These are phyloP conservation scores for Brachypodium distachyon DNA, from an alignment of 202 grass and related monocot species.

Conservation along the genomic window DNA sequence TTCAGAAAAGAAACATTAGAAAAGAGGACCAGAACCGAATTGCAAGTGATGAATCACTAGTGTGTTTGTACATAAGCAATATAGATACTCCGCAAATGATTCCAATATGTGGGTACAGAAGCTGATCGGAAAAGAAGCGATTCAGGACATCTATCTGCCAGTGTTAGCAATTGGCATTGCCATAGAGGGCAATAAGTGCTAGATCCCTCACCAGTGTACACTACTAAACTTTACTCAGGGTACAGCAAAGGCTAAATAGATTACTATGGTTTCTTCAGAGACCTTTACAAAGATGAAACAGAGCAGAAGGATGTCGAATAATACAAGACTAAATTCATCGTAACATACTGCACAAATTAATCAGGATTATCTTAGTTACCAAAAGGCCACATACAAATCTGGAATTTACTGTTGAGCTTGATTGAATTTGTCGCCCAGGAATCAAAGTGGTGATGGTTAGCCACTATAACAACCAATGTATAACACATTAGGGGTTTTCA, in stretches of 20 bases:
- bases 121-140: background rate
- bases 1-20: constrained; percentile 10
- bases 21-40: background rate
- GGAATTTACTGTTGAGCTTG: background rate
- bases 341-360: background rate
- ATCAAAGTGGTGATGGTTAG: background rate
- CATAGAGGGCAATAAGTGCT: background rate
- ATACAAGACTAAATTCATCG: background rate
- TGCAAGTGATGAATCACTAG: background rate
- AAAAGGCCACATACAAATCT: background rate
- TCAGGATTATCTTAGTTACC: background rate
- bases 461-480: background rate
- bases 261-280: background rate
- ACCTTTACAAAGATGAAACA: background rate
- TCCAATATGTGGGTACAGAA: background rate
- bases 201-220: background rate
- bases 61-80: background rate
- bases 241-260: background rate
- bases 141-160: background rate
- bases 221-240: background rate
- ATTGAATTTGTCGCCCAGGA: background rate
- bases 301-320: background rate
- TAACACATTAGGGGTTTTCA: background rate
- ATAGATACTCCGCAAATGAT: constrained; percentile 6
- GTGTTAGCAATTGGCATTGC: background rate